A percentile compares a stretch with the other conserved stretches of the same genome.
Conservation (phyloP, 139 green algal genomes). For the Raphidocelis subcapitata region DNA sequence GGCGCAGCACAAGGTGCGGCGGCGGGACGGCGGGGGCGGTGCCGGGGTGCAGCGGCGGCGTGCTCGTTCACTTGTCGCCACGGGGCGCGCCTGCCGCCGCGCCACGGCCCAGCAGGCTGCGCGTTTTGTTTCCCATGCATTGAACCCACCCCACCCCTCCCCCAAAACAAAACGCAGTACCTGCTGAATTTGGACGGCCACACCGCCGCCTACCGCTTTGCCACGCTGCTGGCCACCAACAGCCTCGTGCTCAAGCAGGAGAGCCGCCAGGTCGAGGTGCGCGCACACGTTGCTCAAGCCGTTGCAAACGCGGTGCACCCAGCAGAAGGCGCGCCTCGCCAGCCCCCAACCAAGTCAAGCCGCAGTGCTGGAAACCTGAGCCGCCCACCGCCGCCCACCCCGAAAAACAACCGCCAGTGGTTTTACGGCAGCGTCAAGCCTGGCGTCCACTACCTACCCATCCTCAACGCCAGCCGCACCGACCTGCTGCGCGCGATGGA, state of each 20-base stretch:
- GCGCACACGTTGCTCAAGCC: no score
- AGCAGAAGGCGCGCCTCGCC: no score
- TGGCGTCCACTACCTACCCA: slow-evolving; percentile 13
- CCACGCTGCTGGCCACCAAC: slow-evolving; percentile 22
- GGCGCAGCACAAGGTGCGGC: slow-evolving; percentile 20
- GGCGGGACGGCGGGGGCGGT: neutral
- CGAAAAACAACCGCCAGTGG: neutral
- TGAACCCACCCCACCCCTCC: neutral
- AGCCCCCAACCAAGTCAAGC: no score
- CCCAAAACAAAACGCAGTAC: neutral
- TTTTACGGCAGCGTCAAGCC: neutral
- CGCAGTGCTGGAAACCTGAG: no score
- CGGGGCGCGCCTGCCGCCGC: no score
- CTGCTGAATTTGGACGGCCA: slow-evolving; percentile 29
- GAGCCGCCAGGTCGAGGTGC: neutral
- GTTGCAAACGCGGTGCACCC: no score
- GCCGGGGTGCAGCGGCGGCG: neutral
- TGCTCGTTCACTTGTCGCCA: neutral
- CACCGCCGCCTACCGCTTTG: slow-evolving; percentile 19
- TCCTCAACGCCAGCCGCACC: slow-evolving; percentile 7
- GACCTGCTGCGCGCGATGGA: slow-evolving; percentile 8
- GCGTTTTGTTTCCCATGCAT: neutral
- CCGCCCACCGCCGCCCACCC: no score
- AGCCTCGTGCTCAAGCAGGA: slow-evolving; percentile 32
- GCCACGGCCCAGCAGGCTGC: no score